phyloP scores from a whole-genome alignment of 139 green algal species.

The Chlorella sp. region DNA sequence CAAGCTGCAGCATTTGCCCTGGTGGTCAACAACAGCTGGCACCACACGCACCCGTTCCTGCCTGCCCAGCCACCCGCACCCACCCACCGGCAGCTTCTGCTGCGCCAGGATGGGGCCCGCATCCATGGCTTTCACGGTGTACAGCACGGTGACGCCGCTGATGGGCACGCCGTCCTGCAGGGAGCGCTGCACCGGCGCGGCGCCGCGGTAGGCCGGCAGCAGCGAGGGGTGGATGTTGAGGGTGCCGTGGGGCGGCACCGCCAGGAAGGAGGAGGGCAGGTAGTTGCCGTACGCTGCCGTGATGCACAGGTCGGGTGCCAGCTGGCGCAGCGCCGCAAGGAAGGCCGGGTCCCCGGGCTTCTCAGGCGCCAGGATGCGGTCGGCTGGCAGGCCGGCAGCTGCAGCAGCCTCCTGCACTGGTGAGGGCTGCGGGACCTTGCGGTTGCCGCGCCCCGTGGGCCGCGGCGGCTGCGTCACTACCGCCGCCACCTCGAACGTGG shows the following conservation, averaged over 20 bases:
- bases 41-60: too few relatives aligned
- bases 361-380: constrained; percentile 65
- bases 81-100: constrained; percentile 43
- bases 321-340: constrained; percentile 63
- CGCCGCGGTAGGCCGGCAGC: constrained; percentile 93
- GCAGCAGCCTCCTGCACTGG: constrained; percentile 68
- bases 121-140: constrained; percentile 95
- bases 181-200: constrained; percentile 94
- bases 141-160: constrained; percentile 92
- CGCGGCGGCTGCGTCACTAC: constrained; percentile 89
- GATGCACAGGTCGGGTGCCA: constrained; percentile 93
- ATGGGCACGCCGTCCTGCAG: constrained; percentile 57
- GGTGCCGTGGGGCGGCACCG: constrained; percentile 86
- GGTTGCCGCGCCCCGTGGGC: constrained; percentile 75
- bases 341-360: constrained; percentile 69
- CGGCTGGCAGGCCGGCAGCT: constrained; percentile 48
- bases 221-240: constrained; percentile 98
- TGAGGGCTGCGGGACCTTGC: constrained; percentile 63
- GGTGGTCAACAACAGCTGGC: too few relatives aligned
- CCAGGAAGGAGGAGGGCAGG: constrained; percentile 90
- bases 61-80: not conserved
- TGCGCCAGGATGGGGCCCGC: constrained; percentile 91
- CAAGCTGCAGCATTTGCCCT: too few relatives aligned
- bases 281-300: constrained; percentile 98
- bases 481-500: constrained; percentile 76